A percentile compares a stretch with the other conserved stretches of the same genome.
Evolutionary conservation across 75 land plant genomes (phyloP).

Genomic region (Larix kaempferi): DNA sequence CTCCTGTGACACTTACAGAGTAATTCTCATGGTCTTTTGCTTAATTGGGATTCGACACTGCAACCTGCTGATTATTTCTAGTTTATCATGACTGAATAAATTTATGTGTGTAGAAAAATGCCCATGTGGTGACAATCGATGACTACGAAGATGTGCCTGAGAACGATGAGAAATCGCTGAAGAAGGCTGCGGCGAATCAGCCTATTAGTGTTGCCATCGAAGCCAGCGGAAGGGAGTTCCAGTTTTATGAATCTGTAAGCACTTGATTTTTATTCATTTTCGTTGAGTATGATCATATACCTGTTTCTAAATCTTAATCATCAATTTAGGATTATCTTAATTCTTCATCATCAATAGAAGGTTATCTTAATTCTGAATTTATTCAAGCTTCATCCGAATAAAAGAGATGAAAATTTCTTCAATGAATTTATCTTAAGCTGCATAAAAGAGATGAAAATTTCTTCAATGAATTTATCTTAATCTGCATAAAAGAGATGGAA

Average conservation of each 20-base stretch:
- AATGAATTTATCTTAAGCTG: too few species aligned
- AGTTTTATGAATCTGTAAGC: constrained; percentile 45
- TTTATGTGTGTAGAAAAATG: neutral
- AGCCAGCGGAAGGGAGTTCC: constrained; percentile 19
- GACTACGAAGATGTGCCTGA: constrained; percentile 27
- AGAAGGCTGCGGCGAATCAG: constrained; percentile 36
- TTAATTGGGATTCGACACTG: too few species aligned
- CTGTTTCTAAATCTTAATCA: too few species aligned
- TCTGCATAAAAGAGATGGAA: too few species aligned
- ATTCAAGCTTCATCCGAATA: too few species aligned
- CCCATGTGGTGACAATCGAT: constrained; percentile 31
- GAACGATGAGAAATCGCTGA: constrained; percentile 27
- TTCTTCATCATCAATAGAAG: too few species aligned
- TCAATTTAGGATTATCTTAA: neutral
- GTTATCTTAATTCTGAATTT: too few species aligned
- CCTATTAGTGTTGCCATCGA: constrained; percentile 44
- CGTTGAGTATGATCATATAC: neutral
- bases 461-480: too few species aligned
- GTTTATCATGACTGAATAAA: too few species aligned
- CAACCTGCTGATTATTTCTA: too few species aligned
- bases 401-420: too few species aligned
- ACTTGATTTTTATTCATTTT: neutral
- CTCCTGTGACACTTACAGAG: constrained; percentile 2
- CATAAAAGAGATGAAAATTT: too few species aligned
- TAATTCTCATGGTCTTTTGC: neutral